Percentiles rank a stretch among this genome's conserved stretches.
Conservation (phyloP, 163 green algal genomes). For the Botryococcus braunii region DNA sequence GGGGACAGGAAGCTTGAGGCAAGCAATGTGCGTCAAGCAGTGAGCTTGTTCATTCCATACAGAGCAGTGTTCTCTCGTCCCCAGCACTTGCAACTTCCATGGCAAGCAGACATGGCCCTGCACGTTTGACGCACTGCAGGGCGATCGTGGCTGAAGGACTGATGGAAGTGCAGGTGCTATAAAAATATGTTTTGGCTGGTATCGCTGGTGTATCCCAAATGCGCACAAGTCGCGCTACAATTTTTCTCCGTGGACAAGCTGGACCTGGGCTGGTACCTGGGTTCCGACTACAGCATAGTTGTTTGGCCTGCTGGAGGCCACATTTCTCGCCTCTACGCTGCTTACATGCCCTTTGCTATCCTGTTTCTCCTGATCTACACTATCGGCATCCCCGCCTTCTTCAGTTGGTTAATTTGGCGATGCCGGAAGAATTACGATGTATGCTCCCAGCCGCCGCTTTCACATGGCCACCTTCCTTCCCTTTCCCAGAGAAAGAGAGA, state of each 20-base stretch:
- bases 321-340: conserved; percentile 13
- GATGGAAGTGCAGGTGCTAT: conserved; percentile 25
- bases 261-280: conserved; percentile 30
- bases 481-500: too few species aligned
- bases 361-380: conserved; percentile 27
- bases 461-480: too few species aligned
- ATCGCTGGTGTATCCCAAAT: conserved; percentile 38
- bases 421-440: too few species aligned
- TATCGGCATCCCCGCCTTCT: conserved; percentile 24
- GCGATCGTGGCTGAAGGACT: too few species aligned
- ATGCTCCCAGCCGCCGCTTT: too few species aligned
- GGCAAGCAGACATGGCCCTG: too few species aligned
- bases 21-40: too few species aligned
- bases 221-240: conserved; percentile 29
- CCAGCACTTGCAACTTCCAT: too few species aligned
- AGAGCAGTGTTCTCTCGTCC: too few species aligned
- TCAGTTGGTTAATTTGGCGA: conserved; percentile 21
- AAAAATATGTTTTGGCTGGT: conserved; percentile 48
- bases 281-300: conserved; percentile 27
- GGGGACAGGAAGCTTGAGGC: too few species aligned
- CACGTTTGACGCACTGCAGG: too few species aligned
- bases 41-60: too few species aligned
- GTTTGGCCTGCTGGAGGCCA: not conserved
- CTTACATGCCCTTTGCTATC: conserved; percentile 24
- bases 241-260: conserved; percentile 29